Evolutionary conservation across 2,329 filamentous ascomycete species (phyloP).

Genomic region (Sphaerulina musiva): DNA sequence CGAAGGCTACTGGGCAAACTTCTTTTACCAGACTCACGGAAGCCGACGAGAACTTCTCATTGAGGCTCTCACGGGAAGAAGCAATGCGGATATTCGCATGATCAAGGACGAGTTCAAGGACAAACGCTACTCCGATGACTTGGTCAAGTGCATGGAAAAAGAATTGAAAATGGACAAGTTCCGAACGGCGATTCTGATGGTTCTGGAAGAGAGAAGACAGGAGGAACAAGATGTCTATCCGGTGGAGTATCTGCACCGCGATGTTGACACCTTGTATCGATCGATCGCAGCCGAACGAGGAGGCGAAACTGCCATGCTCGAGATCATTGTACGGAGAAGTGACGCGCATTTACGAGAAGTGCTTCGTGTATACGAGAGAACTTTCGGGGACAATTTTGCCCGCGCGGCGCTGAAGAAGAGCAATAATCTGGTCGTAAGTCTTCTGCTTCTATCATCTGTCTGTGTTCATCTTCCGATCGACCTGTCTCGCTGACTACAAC

Average conservation of each 20-base stretch:
- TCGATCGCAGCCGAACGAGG: constrained; percentile 66
- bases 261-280: constrained; percentile 65
- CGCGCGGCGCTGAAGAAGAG: constrained; percentile 81
- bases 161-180: constrained; percentile 97
- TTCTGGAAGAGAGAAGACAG: constrained; percentile 75
- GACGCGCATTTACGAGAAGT: constrained; percentile 78
- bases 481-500: neutral
- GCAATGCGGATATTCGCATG: constrained; percentile 74
- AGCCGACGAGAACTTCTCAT: constrained; percentile 83
- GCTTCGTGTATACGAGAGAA: constrained; percentile 66
- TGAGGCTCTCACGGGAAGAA: constrained; percentile 83
- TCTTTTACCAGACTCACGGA: constrained; percentile 87
- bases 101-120: constrained; percentile 89
- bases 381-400: constrained; percentile 74
- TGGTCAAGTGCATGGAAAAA: constrained; percentile 79
- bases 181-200: constrained; percentile 76
- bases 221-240: constrained; percentile 63
- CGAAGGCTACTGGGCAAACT: constrained; percentile 97
- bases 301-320: constrained; percentile 80
- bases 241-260: constrained; percentile 53
- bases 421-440: constrained; percentile 81
- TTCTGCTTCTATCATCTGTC: constrained; percentile 9
- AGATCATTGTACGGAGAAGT: constrained; percentile 72
- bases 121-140: constrained; percentile 79
- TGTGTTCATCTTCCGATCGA: neutral